Evolutionary conservation across 2,329 filamentous ascomycete genomes (phyloP), one percentile per base, ranked within the genome.

Genomic region (Colletotrichum tamarilloi): DNA sequence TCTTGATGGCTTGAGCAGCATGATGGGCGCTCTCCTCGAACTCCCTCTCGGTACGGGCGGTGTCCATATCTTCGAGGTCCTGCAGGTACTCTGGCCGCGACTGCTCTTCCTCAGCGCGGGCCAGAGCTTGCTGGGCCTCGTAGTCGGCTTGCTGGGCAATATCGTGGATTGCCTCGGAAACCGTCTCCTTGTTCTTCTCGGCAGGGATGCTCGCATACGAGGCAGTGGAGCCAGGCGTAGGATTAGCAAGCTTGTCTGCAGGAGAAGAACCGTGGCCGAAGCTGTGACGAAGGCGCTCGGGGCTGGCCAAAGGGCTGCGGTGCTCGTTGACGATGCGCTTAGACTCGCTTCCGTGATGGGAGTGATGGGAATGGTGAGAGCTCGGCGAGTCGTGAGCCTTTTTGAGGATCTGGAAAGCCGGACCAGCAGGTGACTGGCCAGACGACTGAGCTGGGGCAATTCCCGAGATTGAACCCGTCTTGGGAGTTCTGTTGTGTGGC

Each of bases 161-260:
- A 55, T 91, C 91, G 76, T 86, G 89, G 53, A 95, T 86, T 30
- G 93, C 92, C 68, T 94, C 90, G 24, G 92, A 87, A 35, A 97
- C 93, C 62, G 92, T 93, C 81, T 94, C 92, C 76, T 86, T 90
- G 66, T 83, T 81, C 58, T 82, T 78, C 9, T 78, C 76, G 58
- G 74, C 74, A 32, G 78, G 49, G n/a, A 68, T 11, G 64, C 68
- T 70, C 30, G 68, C 67, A 38, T 74, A 74, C 32, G 73, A 76
- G 26, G 57, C 75, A 16, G 67, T 71, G 7, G 75, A 75, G 72
- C 75, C 75, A 26, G 65, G 76, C 26, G 68, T 75, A 22, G 74
- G 72, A 35, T 76, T 73, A 14, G 63, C 73, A 35, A 64, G 58
- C 53, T 74, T 75, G 30, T 76, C 75, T 26, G 62, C 72, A 12